Conservation (phyloP, 768 basidiomycete genomes). For the Baorangia bicolor region DNA sequence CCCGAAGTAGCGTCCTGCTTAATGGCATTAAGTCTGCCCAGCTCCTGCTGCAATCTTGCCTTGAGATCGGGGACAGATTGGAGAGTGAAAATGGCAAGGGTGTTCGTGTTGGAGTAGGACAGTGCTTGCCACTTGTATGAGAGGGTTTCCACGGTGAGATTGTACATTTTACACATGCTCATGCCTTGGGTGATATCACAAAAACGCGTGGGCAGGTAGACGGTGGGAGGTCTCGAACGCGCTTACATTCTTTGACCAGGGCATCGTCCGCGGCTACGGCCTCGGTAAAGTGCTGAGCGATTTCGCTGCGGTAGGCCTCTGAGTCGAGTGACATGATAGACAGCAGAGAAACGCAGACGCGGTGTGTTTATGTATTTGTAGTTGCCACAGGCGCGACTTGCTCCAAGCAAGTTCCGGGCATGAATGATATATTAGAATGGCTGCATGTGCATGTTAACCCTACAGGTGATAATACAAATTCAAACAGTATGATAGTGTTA, state of each 20-base stretch:
- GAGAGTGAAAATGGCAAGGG: slow-evolving; percentile 48
- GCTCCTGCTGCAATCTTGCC: slow-evolving; percentile 44
- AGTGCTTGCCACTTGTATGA: slow-evolving; percentile 71
- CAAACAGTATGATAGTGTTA: slow-evolving; percentile 24
- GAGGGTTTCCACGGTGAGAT: slow-evolving; percentile 49
- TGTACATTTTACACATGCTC: slow-evolving; percentile 63
- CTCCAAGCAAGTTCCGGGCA: not conserved
- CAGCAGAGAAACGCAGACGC: not conserved
- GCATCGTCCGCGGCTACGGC: slow-evolving; percentile 40
- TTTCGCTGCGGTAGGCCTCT: slow-evolving; percentile 17
- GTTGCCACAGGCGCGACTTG: slow-evolving; percentile 14
- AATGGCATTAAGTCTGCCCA: slow-evolving; percentile 20
- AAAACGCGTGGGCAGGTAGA: slow-evolving; percentile 13
- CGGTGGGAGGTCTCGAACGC: slow-evolving; percentile 1
- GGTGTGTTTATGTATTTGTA: not conserved
- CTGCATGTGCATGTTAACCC: slow-evolving; percentile 18
- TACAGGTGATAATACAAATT: slow-evolving; percentile 33
- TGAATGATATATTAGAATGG: slow-evolving; percentile 21
- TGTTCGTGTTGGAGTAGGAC: slow-evolving; percentile 26
- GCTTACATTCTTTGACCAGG: slow-evolving; percentile 53
- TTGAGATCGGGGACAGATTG: slow-evolving; percentile 45
- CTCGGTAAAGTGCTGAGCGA: slow-evolving; percentile 28
- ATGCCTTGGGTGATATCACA: slow-evolving; percentile 43
- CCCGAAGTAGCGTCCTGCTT: slow-evolving; percentile 36
- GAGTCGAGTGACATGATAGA: slow-evolving; percentile 25